phyloP scores from a whole-genome alignment of 2,329 filamentous ascomycete genomes.

The Xylariaceae sp. region DNA sequence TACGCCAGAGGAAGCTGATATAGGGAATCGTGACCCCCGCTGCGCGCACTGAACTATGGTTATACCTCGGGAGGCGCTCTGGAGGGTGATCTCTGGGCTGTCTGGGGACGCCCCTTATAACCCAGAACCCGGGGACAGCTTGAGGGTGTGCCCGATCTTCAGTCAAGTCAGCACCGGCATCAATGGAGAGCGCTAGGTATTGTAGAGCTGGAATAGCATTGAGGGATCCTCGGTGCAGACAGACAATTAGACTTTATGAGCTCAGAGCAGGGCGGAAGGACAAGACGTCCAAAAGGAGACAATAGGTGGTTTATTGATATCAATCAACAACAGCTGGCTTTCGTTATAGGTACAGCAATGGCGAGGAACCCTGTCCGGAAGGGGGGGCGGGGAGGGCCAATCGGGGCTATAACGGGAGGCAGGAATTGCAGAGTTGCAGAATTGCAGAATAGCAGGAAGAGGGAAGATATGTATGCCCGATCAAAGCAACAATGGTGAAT shows the following conservation, averaged over 20 bases:
- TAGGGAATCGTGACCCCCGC: constrained; percentile 17
- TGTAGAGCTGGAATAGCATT: background rate
- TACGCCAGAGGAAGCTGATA: constrained; percentile 18
- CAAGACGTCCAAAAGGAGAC: background rate
- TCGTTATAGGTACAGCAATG: no score
- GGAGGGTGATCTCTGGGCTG: constrained; percentile 8
- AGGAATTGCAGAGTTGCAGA: background rate
- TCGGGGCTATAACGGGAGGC: background rate
- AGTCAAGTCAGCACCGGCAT: constrained; percentile 11
- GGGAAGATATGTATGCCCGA: constrained; percentile 2
- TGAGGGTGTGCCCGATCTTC: constrained; percentile 9
- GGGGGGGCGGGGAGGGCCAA: background rate
- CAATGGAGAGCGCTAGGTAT: constrained; percentile 1
- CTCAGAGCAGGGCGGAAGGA: background rate
- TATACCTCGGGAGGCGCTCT: constrained; percentile 11
- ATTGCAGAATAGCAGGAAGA: background rate
- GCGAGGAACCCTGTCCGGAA: background rate
- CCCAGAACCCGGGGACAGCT: background rate
- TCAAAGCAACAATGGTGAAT: background rate
- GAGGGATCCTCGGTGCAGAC: background rate
- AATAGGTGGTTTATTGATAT: background rate
- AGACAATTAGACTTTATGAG: background rate
- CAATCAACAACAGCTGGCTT: background rate
- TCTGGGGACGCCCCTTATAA: constrained; percentile 7
- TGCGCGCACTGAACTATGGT: constrained; percentile 13